phyloP scores from a whole-genome alignment of 1,284 basidiomycete genomes.

The Trametes pubescens region DNA sequence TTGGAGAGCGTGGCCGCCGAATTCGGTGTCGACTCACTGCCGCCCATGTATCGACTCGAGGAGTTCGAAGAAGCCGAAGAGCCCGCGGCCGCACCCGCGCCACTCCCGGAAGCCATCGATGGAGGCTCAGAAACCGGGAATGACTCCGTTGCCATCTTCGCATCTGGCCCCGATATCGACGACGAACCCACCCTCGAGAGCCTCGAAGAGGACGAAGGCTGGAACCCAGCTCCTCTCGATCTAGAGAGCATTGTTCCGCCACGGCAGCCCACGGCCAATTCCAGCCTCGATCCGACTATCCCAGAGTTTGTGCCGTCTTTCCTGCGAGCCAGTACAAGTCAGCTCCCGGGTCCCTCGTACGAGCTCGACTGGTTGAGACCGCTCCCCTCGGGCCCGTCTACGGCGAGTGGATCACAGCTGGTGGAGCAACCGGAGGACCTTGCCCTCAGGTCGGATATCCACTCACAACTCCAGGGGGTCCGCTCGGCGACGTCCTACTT shows the following conservation, averaged over 20 bases:
- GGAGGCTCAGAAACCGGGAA: neutral
- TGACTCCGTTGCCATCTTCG: neutral
- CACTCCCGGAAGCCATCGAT: neutral
- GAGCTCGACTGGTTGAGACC: conserved; percentile 21
- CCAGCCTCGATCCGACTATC: conserved; percentile 17
- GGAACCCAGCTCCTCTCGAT: neutral
- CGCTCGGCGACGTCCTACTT: neutral
- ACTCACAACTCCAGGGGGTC: neutral
- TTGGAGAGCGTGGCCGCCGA: conserved; percentile 2
- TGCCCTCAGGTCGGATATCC: neutral
- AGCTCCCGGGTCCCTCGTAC: neutral
- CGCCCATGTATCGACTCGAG: conserved; percentile 16
- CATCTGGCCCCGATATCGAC: neutral
- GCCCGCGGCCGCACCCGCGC: no score
- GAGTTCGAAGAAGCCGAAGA: conserved; percentile 13
- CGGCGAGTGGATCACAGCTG: neutral
- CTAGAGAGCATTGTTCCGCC: neutral
- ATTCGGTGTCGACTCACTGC: neutral
- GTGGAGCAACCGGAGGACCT: neutral
- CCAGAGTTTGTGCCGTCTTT: conserved; percentile 27
- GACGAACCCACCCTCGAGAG: neutral
- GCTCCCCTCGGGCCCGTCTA: conserved; percentile 15
- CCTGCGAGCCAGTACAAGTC: neutral
- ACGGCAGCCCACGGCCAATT: neutral
- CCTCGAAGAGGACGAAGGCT: neutral